Evolutionary conservation across 202 grass and related monocot genomes (phyloP).

Genomic region (Musa balbisiana): DNA sequence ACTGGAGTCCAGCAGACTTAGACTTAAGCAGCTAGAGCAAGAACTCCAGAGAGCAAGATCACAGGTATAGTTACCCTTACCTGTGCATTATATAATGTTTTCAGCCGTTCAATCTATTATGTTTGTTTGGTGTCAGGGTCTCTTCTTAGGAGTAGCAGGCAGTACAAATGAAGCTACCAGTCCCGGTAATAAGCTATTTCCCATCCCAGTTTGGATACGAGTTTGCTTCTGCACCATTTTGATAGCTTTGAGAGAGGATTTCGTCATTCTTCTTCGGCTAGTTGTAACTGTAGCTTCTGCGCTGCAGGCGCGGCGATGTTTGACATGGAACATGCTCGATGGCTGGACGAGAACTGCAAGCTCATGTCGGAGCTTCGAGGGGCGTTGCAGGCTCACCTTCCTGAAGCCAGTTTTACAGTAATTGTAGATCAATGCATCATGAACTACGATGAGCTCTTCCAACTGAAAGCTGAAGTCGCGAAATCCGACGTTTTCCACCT

Average conservation of each 20-base stretch:
- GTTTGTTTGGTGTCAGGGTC: constrained; percentile 6
- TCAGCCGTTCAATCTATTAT: not conserved
- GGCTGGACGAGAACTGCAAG: constrained; percentile 19
- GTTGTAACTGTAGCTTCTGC: too few relatives aligned
- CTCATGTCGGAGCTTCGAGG: constrained; percentile 1
- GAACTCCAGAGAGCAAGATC: constrained; percentile 27
- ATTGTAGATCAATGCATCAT: constrained; percentile 1
- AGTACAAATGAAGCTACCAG: constrained; percentile 9
- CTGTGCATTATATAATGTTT: too few relatives aligned
- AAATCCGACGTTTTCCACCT: constrained; percentile 23
- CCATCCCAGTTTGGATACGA: too few relatives aligned
- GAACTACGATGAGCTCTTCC: constrained; percentile 21
- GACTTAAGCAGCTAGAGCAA: constrained; percentile 89
- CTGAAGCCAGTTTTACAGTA: not conserved
- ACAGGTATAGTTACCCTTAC: not conserved
- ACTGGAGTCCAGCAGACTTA: constrained; percentile 82
- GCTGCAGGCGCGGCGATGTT: constrained; percentile 9
- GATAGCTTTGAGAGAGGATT: too few relatives aligned
- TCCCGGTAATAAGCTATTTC: constrained; percentile 5
- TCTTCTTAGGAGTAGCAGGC: constrained; percentile 6
- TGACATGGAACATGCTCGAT: constrained; percentile 13
- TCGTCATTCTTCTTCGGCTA: too few relatives aligned
- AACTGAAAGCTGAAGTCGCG: not conserved
- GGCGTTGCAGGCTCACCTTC: constrained; percentile 3
- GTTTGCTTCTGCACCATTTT: not conserved